Percentiles rank a stretch among this genome's conserved stretches.
Evolutionary conservation across 2,329 filamentous ascomycete genomes (phyloP).

Genomic region (Harringtonia lauricola): DNA sequence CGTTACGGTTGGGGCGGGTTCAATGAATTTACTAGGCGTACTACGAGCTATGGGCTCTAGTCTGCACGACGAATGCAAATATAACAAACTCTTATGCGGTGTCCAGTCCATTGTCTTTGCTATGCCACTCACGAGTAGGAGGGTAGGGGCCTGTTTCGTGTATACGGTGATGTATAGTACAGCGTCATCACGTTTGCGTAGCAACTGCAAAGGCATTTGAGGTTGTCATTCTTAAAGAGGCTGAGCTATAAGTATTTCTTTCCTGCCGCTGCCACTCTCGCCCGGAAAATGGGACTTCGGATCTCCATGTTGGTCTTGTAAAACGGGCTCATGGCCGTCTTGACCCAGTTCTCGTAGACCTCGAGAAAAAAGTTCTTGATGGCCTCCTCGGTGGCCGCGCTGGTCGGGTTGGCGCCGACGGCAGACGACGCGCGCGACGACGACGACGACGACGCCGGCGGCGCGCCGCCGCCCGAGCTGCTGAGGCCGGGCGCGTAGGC

Average conservation of each 20-base stretch:
- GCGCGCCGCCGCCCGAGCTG: conserved; percentile 9
- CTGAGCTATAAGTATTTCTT: conserved; percentile 85
- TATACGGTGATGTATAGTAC: not conserved
- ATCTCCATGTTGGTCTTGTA: conserved; percentile 80
- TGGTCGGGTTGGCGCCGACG: conserved; percentile 73
- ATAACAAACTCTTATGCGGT: not conserved
- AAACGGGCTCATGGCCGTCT: conserved; percentile 95
- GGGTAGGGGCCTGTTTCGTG: too few relatives aligned
- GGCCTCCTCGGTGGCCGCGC: conserved; percentile 87
- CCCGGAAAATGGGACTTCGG: conserved; percentile 74
- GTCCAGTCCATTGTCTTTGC: not conserved
- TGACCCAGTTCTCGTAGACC: conserved; percentile 93
- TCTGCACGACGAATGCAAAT: conserved; percentile 1
- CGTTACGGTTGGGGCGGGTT: not conserved
- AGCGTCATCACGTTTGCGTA: too few relatives aligned
- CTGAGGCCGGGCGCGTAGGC: conserved; percentile 11
- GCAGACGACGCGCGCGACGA: conserved; percentile 52
- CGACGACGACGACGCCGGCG: conserved; percentile 24
- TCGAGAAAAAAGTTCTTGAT: conserved; percentile 91
- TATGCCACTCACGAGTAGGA: too few relatives aligned
- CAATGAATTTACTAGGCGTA: not conserved
- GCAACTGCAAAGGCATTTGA: too few relatives aligned
- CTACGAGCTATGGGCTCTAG: not conserved
- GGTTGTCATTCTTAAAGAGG: too few relatives aligned
- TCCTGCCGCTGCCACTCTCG: conserved; percentile 73